These are phyloP conservation scores for Leccinum boreale DNA, from an alignment of 768 basidiomycete species.

Conservation along the genomic window DNA sequence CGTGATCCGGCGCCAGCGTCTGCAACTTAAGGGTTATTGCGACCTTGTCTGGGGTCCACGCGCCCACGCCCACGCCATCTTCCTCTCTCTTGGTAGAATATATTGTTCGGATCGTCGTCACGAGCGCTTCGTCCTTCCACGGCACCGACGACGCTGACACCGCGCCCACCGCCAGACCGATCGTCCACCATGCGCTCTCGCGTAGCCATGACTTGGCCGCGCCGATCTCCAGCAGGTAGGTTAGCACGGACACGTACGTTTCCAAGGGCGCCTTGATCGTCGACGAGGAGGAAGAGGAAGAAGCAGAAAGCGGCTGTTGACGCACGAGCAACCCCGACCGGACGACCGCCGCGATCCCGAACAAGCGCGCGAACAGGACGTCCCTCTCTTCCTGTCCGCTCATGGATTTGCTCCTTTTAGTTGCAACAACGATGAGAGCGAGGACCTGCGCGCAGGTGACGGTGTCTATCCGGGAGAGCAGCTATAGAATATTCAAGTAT, in stretches of 20 bases:
- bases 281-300: slow-evolving; percentile 33
- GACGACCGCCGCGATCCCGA: slow-evolving; percentile 82
- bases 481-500: slow-evolving; percentile 38
- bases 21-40: slow-evolving; percentile 76
- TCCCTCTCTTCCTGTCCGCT: slow-evolving; percentile 93
- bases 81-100: slow-evolving; percentile 33
- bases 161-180: slow-evolving; percentile 61
- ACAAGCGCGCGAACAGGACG: slow-evolving; percentile 85
- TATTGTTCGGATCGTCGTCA: slow-evolving; percentile 45
- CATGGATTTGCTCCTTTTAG: slow-evolving; percentile 72
- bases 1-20: slow-evolving; percentile 49
- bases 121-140: slow-evolving; percentile 71
- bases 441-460: slow-evolving; percentile 77
- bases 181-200: slow-evolving; percentile 88
- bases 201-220: slow-evolving; percentile 87
- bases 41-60: slow-evolving; percentile 88
- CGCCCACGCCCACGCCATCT: background rate
- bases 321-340: slow-evolving; percentile 81
- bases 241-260: slow-evolving; percentile 57
- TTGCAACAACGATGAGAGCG: slow-evolving; percentile 67
- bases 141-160: slow-evolving; percentile 53
- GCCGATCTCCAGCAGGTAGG: slow-evolving; percentile 63
- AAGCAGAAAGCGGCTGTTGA: slow-evolving; percentile 46
- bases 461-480: slow-evolving; percentile 74
- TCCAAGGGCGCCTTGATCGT: slow-evolving; percentile 39